Percentiles rank a stretch among this genome's conserved stretches.
Evolutionary conservation across 768 basidiomycete species (phyloP).

Genomic region (Naganishia vaughanmartiniae): DNA sequence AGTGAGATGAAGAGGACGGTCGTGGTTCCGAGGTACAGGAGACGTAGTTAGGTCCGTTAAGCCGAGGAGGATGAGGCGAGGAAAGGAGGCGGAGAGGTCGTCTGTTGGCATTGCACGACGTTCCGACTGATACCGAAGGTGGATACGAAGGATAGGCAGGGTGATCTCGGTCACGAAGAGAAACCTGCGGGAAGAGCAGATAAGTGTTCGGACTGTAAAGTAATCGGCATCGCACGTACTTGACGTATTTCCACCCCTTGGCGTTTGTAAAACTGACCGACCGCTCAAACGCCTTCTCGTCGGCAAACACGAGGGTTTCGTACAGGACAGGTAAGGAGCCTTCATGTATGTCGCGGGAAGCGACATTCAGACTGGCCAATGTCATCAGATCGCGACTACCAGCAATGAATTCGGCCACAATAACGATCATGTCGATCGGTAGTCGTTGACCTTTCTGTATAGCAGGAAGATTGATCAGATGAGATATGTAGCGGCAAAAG

Average conservation of each 20-base stretch:
- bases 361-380: neutral
- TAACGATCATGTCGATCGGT: too few relatives aligned
- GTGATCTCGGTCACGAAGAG: neutral
- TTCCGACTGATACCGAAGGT: neutral
- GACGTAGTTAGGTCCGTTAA: neutral
- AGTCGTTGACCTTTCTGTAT: too few relatives aligned
- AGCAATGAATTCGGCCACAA: too few relatives aligned
- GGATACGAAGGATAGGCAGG: neutral
- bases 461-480: too few relatives aligned
- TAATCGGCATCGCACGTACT: too few relatives aligned
- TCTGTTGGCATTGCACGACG: neutral
- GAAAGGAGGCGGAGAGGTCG: neutral
- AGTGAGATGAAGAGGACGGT: neutral
- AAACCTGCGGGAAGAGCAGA: too few relatives aligned
- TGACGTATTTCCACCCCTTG: neutral
- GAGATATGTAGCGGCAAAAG: too few relatives aligned
- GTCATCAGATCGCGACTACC: neutral
- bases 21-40: neutral
- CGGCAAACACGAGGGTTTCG: neutral
- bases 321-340: neutral
- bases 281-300: neutral
- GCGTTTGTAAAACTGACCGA: neutral
- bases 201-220: too few relatives aligned
- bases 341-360: neutral
- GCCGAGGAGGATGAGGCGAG: conserved; percentile 2